Evolutionary conservation across 345 rosid genomes (phyloP).

Genomic region (Cochlearia excelsa): DNA sequence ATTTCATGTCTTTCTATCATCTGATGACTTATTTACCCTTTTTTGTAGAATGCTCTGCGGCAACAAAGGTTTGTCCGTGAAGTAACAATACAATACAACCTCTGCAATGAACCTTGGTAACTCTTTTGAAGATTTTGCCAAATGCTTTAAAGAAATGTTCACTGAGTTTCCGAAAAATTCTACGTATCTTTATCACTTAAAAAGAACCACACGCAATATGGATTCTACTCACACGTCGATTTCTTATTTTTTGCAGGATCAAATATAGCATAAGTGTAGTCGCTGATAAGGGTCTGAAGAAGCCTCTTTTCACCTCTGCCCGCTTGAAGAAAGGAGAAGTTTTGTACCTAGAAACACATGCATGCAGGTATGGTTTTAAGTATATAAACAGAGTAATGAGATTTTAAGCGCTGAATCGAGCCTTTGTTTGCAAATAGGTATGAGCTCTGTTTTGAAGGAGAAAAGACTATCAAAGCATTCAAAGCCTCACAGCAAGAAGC

Average conservation of each 20-base stretch:
- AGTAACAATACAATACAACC: conserved; percentile 97
- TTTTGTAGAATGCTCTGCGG: conserved; percentile 82
- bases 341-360: conserved; percentile 86
- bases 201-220: not conserved
- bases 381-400: not conserved
- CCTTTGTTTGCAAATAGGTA: conserved; percentile 49
- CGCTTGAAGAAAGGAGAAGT: conserved; percentile 99
- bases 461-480: conserved; percentile 68
- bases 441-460: conserved; percentile 89
- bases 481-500: conserved; percentile 46
- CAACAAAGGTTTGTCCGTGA: conserved; percentile 97
- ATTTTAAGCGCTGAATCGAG: not conserved
- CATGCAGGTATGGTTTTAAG: conserved; percentile 73
- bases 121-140: conserved; percentile 6
- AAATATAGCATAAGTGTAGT: conserved; percentile 95
- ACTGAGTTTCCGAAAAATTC: conserved; percentile 1
- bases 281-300: conserved; percentile 96
- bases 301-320: conserved; percentile 90
- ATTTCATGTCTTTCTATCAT: not conserved
- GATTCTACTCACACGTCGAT: not conserved
- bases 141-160: conserved; percentile 9
- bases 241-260: conserved; percentile 49
- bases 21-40: conserved; percentile 21
- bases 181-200: conserved; percentile 8
- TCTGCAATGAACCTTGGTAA: conserved; percentile 99